phyloP scores from a whole-genome alignment of 1,284 basidiomycete genomes.

The Ganoderma lingzhi region DNA sequence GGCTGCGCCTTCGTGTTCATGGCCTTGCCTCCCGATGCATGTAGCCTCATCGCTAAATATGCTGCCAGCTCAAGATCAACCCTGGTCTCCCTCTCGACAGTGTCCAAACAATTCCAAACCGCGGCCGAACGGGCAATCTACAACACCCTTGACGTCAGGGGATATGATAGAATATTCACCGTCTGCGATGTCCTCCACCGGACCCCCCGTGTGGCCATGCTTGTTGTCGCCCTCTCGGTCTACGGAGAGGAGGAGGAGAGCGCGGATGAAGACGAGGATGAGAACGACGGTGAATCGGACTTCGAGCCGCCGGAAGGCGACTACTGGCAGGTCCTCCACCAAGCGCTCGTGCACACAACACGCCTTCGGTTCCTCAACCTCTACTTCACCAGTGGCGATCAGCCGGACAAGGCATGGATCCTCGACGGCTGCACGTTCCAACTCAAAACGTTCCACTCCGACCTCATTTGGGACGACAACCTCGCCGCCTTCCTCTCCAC shows the following conservation, averaged over 20 bases:
- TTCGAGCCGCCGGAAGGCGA: constrained; percentile 41
- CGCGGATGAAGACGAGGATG: constrained; percentile 26
- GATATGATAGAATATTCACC: constrained; percentile 46
- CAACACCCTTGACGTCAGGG: constrained; percentile 59
- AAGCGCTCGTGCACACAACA: constrained; percentile 53
- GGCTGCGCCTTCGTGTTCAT: constrained; percentile 42
- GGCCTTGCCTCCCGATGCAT: constrained; percentile 65
- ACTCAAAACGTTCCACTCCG: constrained; percentile 67
- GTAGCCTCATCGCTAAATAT: constrained; percentile 60
- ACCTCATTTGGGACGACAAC: constrained; percentile 65
- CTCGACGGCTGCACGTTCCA: constrained; percentile 56
- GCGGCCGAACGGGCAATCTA: constrained; percentile 67
- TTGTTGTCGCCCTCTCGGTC: constrained; percentile 64
- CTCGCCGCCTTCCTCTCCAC: constrained; percentile 62
- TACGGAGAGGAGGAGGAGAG: constrained; percentile 42
- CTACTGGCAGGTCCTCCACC: constrained; percentile 59
- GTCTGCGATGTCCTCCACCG: constrained; percentile 57
- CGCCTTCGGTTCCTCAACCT: constrained; percentile 61
- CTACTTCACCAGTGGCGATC: constrained; percentile 51
- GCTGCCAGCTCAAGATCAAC: constrained; percentile 56
- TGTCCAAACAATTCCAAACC: constrained; percentile 59
- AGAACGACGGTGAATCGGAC: constrained; percentile 20
- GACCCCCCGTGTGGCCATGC: constrained; percentile 53
- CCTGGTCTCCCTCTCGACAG: constrained; percentile 61
- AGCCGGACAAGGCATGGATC: constrained; percentile 60